Evolutionary conservation across 2,329 filamentous ascomycete species (phyloP).

Genomic region (Phialophora macrospora): DNA sequence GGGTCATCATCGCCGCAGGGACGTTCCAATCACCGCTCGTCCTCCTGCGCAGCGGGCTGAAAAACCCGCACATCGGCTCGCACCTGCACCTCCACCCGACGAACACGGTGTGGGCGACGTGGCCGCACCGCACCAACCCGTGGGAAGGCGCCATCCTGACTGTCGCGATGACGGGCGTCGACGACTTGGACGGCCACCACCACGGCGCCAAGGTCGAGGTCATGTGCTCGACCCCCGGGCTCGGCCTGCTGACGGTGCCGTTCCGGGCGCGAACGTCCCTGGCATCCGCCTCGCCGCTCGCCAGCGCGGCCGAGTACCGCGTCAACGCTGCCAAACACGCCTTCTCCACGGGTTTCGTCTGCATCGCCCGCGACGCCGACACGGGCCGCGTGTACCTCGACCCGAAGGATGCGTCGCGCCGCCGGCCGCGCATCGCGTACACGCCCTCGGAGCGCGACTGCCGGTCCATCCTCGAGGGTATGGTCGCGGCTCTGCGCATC

Average conservation of each 20-base stretch:
- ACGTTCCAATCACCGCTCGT: slow-evolving; percentile 77
- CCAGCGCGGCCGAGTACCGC: slow-evolving; percentile 71
- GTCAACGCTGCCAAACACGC: slow-evolving; percentile 69
- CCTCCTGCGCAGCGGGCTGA: slow-evolving; percentile 76
- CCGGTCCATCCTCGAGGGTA: slow-evolving; percentile 70
- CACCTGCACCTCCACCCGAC: slow-evolving; percentile 83
- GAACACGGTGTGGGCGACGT: slow-evolving; percentile 39
- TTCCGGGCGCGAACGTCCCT: slow-evolving; percentile 57
- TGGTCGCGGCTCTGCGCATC: slow-evolving; percentile 74
- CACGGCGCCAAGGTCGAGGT: slow-evolving; percentile 84
- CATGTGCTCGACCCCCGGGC: slow-evolving; percentile 44
- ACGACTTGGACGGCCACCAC: slow-evolving; percentile 78
- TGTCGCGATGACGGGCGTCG: slow-evolving; percentile 73
- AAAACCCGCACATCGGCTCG: slow-evolving; percentile 78
- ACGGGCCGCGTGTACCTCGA: slow-evolving; percentile 75
- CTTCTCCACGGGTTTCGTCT: slow-evolving; percentile 73
- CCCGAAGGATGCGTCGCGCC: slow-evolving; percentile 70
- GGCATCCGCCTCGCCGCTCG: not conserved
- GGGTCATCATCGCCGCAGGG: slow-evolving; percentile 78
- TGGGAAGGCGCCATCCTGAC: slow-evolving; percentile 74
- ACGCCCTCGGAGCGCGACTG: slow-evolving; percentile 72
- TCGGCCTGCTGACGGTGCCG: slow-evolving; percentile 48
- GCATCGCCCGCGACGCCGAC: slow-evolving; percentile 76
- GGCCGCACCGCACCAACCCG: slow-evolving; percentile 40
- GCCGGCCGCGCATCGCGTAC: slow-evolving; percentile 71